These are phyloP conservation scores for Xylariaceae sp. DNA, from an alignment of 2,329 filamentous ascomycete species.

Conservation along the genomic window DNA sequence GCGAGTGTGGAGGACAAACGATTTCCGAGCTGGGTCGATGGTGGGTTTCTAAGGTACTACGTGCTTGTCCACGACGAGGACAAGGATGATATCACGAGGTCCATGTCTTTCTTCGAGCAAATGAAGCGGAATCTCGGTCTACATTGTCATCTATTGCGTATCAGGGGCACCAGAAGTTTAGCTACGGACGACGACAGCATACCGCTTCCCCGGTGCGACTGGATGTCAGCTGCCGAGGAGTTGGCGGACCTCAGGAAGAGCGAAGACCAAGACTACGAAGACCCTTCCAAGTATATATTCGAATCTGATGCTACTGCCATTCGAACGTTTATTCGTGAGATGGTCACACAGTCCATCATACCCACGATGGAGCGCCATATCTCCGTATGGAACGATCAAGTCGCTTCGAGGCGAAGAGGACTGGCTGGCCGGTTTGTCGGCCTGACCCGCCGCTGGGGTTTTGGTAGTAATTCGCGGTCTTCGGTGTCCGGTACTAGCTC, in stretches of 20 bases:
- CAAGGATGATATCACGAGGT: slow-evolving; percentile 83
- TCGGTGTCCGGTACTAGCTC: slow-evolving; percentile 49
- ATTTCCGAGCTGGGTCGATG: slow-evolving; percentile 80
- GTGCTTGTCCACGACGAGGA: slow-evolving; percentile 96
- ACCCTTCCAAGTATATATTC: slow-evolving; percentile 73
- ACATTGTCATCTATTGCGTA: slow-evolving; percentile 84
- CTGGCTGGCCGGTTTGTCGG: slow-evolving; percentile 92
- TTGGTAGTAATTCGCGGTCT: slow-evolving; percentile 62
- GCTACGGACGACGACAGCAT: slow-evolving; percentile 89
- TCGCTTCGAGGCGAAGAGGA: slow-evolving; percentile 82
- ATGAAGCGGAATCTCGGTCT: slow-evolving; percentile 99
- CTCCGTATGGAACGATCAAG: slow-evolving; percentile 93
- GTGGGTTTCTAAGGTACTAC: slow-evolving; percentile 92
- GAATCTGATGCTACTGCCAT: slow-evolving; percentile 89
- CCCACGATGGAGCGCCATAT: slow-evolving; percentile 94
- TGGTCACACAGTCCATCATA: slow-evolving; percentile 90
- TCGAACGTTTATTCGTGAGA: slow-evolving; percentile 83
- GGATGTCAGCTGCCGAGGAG: slow-evolving; percentile 85
- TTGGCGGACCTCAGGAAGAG: slow-evolving; percentile 65
- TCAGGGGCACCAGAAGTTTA: slow-evolving; percentile 79
- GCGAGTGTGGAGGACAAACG: slow-evolving; percentile 71
- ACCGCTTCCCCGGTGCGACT: slow-evolving; percentile 74
- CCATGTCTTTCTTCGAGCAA: slow-evolving; percentile 86
- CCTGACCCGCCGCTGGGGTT: slow-evolving; percentile 84
- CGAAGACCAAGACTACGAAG: slow-evolving; percentile 64